phyloP scores from a whole-genome alignment of 2,329 filamentous ascomycete genomes.

The Fusarium compactum region DNA sequence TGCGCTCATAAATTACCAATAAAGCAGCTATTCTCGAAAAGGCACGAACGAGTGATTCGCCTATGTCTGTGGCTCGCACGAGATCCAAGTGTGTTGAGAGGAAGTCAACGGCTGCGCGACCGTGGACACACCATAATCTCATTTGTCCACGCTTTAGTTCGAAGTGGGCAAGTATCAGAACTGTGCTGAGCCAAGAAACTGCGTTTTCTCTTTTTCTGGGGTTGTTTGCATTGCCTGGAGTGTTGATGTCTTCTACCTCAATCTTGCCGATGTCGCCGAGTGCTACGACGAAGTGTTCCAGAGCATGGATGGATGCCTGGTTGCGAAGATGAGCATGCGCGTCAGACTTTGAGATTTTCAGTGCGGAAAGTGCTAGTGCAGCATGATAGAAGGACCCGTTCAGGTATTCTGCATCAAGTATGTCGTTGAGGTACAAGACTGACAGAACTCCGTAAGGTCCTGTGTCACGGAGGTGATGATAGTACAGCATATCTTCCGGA shows the following conservation, averaged over 20 bases:
- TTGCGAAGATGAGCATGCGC: background rate
- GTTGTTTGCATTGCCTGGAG: conserved; percentile 1
- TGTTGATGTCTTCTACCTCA: conserved; percentile 8
- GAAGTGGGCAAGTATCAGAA: conserved; percentile 30
- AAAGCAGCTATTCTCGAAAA: conserved; percentile 36
- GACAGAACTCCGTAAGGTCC: conserved; percentile 25
- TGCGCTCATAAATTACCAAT: conserved; percentile 36
- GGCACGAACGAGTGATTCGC: conserved; percentile 26
- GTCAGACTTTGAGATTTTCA: conserved; percentile 24
- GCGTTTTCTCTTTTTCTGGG: conserved; percentile 9
- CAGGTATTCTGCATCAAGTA: conserved; percentile 5
- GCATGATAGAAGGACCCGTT: conserved; percentile 33
- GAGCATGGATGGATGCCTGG: conserved; percentile 22
- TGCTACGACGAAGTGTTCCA: conserved; percentile 33
- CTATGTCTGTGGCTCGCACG: conserved; percentile 3
- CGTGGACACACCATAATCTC: conserved; percentile 36
- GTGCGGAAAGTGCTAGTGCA: conserved; percentile 20
- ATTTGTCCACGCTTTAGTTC: conserved; percentile 32
- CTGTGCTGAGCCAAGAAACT: conserved; percentile 30
- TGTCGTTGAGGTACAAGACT: conserved; percentile 17
- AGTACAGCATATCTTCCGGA: conserved; percentile 36
- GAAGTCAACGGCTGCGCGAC: conserved; percentile 30
- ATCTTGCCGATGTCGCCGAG: conserved; percentile 21
- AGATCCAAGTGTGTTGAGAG: conserved; percentile 17
- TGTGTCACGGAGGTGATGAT: conserved; percentile 29